A percentile compares a stretch with the other conserved stretches of the same genome.
Conservation (phyloP, 1,284 basidiomycete species). For the Cutaneotrichosporon cavernicola region DNA sequence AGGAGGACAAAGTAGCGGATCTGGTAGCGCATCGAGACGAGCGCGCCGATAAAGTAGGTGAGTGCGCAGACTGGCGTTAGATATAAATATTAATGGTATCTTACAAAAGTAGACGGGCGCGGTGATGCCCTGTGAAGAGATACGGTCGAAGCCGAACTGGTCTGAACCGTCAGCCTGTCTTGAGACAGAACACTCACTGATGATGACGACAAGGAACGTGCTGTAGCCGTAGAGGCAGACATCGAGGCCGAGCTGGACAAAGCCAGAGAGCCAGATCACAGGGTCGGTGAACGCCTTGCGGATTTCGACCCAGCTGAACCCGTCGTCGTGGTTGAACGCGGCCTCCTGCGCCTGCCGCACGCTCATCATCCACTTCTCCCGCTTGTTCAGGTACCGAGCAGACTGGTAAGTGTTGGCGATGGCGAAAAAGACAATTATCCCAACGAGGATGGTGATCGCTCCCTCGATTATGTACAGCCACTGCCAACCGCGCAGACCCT, state of each 20-base stretch:
- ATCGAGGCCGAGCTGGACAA: conserved; percentile 37
- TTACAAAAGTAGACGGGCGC: conserved; percentile 29
- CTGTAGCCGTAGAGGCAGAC: conserved; percentile 28
- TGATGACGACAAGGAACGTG: conserved; percentile 33
- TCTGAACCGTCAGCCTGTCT: background rate
- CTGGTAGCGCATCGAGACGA: conserved; percentile 17
- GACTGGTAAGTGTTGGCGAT: conserved; percentile 16
- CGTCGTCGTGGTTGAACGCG: conserved; percentile 15
- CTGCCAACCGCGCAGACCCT: conserved; percentile 16
- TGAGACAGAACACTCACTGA: conserved; percentile 15
- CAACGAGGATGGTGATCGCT: conserved; percentile 13
- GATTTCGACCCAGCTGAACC: conserved; percentile 22
- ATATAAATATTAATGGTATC: background rate
- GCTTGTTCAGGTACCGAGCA: conserved; percentile 18
- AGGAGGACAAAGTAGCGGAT: conserved; percentile 21
- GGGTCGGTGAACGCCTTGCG: conserved; percentile 22
- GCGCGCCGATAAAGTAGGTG: conserved; percentile 25
- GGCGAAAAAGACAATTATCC: conserved; percentile 11
- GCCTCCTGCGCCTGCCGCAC: conserved; percentile 19
- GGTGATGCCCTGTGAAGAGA: conserved; percentile 32
- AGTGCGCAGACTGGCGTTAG: conserved; percentile 7
- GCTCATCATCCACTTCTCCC: conserved; percentile 18
- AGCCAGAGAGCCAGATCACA: conserved; percentile 23
- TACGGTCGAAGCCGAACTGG: conserved; percentile 19
- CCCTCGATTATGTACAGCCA: conserved; percentile 28